These are phyloP conservation scores for Pythium biforme DNA, from an alignment of 352 stramenopile species.

Conservation along the genomic window DNA sequence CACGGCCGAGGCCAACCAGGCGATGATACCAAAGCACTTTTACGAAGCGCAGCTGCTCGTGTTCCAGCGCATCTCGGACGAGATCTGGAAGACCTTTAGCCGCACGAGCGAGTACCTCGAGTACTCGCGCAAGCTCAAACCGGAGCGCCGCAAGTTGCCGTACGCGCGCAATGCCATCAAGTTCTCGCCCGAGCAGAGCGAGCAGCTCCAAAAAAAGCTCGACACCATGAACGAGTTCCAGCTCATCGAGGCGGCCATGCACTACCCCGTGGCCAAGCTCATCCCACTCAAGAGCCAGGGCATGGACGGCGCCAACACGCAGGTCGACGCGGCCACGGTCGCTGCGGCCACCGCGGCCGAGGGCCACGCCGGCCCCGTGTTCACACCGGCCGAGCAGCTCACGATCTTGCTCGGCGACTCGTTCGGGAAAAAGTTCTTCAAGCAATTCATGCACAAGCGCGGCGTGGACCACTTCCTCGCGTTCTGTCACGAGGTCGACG, in stretches of 20 bases:
- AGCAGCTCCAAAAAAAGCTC: constrained; percentile 51
- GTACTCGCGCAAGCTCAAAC: constrained; percentile 45
- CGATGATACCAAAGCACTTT: constrained; percentile 63
- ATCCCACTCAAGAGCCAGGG: constrained; percentile 39
- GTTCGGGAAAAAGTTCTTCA: constrained; percentile 74
- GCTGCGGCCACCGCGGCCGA: not conserved
- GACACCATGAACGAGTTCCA: constrained; percentile 62
- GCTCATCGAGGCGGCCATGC: constrained; percentile 72
- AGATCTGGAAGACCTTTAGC: constrained; percentile 67
- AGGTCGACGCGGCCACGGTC: not conserved
- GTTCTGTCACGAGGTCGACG: constrained; percentile 74
- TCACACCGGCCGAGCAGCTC: constrained; percentile 53
- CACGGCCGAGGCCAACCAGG: constrained; percentile 40
- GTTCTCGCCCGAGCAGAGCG: constrained; percentile 40
- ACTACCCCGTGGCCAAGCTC: constrained; percentile 71
- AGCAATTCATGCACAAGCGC: constrained; percentile 70
- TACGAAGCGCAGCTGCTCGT: constrained; percentile 61
- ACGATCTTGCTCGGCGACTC: constrained; percentile 47
- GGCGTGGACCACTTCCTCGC: constrained; percentile 65
- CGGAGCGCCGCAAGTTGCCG: constrained; percentile 17
- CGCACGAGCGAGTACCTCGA: constrained; percentile 72
- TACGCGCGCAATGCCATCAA: constrained; percentile 24
- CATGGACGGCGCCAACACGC: constrained; percentile 7
- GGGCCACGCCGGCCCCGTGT: not conserved
- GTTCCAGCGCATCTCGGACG: constrained; percentile 64